Conservation (phyloP, 2,329 filamentous ascomycete species). For the Fusarium robinianum region DNA sequence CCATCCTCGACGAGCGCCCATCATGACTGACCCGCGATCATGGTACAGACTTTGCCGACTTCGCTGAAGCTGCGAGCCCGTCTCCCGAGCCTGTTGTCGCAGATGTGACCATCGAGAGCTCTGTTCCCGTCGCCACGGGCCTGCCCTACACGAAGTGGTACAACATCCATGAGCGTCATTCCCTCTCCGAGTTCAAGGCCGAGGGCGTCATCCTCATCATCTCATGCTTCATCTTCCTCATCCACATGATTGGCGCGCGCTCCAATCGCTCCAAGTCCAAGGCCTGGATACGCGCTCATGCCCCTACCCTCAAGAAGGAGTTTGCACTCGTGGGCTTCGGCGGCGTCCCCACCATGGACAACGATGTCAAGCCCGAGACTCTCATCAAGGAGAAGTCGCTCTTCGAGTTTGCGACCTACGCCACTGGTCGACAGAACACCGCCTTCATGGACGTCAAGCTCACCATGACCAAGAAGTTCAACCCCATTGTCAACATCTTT, state of each 20-base stretch:
- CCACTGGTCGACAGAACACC: conserved; percentile 88
- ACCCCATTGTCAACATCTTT: conserved; percentile 65
- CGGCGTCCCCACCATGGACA: conserved; percentile 55
- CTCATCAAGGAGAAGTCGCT: conserved; percentile 84
- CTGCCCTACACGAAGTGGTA: conserved; percentile 93
- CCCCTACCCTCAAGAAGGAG: conserved; percentile 73
- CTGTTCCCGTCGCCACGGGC: conserved; percentile 53
- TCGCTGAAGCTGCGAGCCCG: conserved; percentile 76
- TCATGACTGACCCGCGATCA: conserved; percentile 35
- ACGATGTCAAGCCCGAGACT: conserved; percentile 44
- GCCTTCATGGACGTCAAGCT: conserved; percentile 89
- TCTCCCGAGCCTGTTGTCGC: conserved; percentile 54
- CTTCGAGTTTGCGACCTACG: conserved; percentile 85
- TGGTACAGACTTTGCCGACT: conserved; percentile 85
- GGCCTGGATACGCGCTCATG: conserved; percentile 78
- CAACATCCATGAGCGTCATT: conserved; percentile 89
- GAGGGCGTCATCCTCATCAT: conserved; percentile 82
- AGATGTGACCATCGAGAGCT: conserved; percentile 52
- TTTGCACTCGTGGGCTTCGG: conserved; percentile 87
- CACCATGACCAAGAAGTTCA: conserved; percentile 82
- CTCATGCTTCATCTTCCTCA: conserved; percentile 72
- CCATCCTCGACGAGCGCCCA: not conserved
- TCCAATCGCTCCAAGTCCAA: conserved; percentile 80
- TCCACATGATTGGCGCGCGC: conserved; percentile 81
- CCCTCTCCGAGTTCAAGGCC: conserved; percentile 79